Percentiles rank a stretch among this genome's conserved stretches.
phyloP scores from a whole-genome alignment of 176 grass and related monocot species.

The Areca catechu region DNA sequence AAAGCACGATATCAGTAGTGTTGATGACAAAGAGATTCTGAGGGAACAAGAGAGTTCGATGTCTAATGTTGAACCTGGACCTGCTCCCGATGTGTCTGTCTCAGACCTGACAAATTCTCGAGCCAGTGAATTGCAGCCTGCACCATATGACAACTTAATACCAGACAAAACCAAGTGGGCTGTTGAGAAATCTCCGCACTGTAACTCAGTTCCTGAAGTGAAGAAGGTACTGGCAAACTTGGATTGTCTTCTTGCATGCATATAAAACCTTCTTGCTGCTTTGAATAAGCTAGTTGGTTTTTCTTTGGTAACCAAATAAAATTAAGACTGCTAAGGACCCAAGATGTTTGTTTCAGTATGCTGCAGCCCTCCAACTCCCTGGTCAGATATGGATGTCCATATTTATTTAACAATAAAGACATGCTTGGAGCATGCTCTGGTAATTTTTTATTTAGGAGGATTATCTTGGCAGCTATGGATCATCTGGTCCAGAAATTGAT shows the following conservation, averaged over 20 bases:
- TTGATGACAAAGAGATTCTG: conserved; percentile 3
- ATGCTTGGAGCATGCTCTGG: too few species aligned
- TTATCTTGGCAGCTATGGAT: too few species aligned
- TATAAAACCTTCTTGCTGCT: background rate
- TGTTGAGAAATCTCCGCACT: conserved; percentile 2
- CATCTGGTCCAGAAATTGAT: too few species aligned
- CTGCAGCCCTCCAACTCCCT: too few species aligned
- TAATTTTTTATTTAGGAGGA: too few species aligned
- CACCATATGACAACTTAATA: background rate
- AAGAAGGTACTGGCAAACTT: background rate
- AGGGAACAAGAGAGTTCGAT: background rate
- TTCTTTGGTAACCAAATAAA: too few species aligned
- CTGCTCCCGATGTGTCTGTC: background rate
- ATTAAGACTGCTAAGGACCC: too few species aligned
- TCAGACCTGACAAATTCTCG: background rate
- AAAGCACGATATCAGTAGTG: background rate
- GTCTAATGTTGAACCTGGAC: background rate
- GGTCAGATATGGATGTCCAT: too few species aligned
- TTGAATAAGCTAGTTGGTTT: too few species aligned
- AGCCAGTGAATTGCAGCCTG: background rate
- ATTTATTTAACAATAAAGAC: too few species aligned
- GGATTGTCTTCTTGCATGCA: background rate
- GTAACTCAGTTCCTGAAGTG: conserved; percentile 2
- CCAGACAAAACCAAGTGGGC: background rate
- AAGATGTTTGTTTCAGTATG: too few species aligned